These are phyloP conservation scores for Hymenotorrendiella dingleyae DNA, from an alignment of 2,329 filamentous ascomycete genomes.

Conservation along the genomic window DNA sequence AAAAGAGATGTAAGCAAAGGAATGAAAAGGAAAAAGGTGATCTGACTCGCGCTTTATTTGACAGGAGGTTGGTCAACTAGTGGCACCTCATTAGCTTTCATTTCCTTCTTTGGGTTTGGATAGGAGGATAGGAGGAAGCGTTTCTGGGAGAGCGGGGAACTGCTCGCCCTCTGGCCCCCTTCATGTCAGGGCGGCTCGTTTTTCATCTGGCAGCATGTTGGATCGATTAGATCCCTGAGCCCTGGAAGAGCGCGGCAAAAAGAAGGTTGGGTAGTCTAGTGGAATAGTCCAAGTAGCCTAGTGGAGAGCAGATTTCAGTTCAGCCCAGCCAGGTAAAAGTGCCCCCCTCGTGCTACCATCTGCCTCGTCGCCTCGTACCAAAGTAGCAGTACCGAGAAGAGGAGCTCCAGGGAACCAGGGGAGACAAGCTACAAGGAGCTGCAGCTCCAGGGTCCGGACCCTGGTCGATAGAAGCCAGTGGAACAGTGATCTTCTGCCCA, in stretches of 20 bases:
- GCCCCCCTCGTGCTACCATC: too few relatives aligned
- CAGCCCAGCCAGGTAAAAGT: slow-evolving; percentile 9
- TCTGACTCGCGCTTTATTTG: slow-evolving; percentile 1
- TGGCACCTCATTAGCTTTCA: background rate
- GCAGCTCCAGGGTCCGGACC: background rate
- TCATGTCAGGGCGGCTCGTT: slow-evolving; percentile 7
- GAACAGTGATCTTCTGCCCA: too few relatives aligned
- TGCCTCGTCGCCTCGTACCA: too few relatives aligned
- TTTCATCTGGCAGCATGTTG: slow-evolving; percentile 2
- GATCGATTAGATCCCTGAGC: slow-evolving; percentile 1
- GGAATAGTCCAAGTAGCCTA: too few relatives aligned
- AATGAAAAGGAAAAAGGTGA: background rate
- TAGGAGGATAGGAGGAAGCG: too few relatives aligned
- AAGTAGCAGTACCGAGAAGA: too few relatives aligned
- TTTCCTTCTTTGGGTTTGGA: too few relatives aligned
- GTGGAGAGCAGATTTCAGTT: slow-evolving; percentile 4
- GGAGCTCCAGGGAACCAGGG: too few relatives aligned
- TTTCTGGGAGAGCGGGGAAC: background rate
- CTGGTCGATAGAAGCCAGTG: background rate
- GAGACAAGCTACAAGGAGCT: too few relatives aligned
- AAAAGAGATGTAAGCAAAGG: background rate
- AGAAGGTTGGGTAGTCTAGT: slow-evolving; percentile 3
- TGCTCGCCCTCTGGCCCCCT: too few relatives aligned
- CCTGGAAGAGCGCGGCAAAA: slow-evolving; percentile 3
- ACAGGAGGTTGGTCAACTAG: background rate